Evolutionary conservation across 495 filamentous ascomycete genomes (phyloP), one percentile per base, ranked within the genome.

Genomic region (Darksidea phi): DNA sequence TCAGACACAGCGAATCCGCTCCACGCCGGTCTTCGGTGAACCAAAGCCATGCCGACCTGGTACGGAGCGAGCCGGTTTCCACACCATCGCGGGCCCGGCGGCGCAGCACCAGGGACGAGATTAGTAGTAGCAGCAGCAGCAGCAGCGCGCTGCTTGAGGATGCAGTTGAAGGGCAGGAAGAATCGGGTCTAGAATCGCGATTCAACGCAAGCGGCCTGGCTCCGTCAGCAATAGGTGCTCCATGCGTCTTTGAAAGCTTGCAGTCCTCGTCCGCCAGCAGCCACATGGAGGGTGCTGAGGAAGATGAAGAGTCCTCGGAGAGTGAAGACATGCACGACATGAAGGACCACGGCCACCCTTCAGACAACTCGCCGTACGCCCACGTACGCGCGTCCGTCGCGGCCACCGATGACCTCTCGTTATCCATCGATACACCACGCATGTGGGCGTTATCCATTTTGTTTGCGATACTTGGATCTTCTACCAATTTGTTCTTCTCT

Each of bases 401-500:
- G 7, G 82, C 88, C 4, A 84, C 79, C 13, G 89, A 94, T 70
- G 82, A 94, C 68, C 81, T 78, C 20, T 76, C 80, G 15, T 76
- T 90, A 15, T 92, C 89, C 5, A 90, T 93, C 52, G 93, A 89
- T 72, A 94, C 90, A 1, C 84, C 90, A 17, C 87, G 90, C 36
- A 95, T 94, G 89, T 94, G 90, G 90, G 71, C 79, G 1, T 68
- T 94, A 17, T 90, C 89, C 20, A 77, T 88, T 6, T 67, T 94
- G 12, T 95, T 93, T 69, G 85, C 89, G 8, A 74, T 94, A 28
- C 76, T 92, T 20, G 90, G 89, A 48, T 90, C 88, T 36, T 86
- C 88, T 1, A 90, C 88, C 38, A 94, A 93, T 73, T 74, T 93
- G 26, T 91, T 94, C 72, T 89, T 94, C 75, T 84, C 87, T 34